Conservation (phyloP, 768 basidiomycete species). For the Russula ochroleuca region DNA sequence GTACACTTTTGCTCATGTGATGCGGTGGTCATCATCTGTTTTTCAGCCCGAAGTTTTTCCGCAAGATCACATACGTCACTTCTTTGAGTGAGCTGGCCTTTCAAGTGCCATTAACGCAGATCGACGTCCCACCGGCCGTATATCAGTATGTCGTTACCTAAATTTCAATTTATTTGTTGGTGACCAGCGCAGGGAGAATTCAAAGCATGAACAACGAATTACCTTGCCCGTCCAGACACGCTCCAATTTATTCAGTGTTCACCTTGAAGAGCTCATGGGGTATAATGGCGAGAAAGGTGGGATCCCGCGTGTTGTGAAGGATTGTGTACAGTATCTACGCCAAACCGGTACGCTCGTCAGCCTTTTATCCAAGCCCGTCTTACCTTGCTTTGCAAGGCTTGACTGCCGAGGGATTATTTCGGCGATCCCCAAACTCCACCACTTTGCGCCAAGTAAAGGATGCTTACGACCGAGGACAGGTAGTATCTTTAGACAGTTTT, state of each 20-base stretch:
- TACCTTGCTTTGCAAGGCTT: slow-evolving; percentile 38
- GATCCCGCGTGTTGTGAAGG: slow-evolving; percentile 75
- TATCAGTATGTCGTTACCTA: slow-evolving; percentile 56
- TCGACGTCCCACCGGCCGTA: slow-evolving; percentile 77
- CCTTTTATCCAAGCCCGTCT: neutral
- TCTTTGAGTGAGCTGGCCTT: slow-evolving; percentile 75
- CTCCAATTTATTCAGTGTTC: slow-evolving; percentile 72
- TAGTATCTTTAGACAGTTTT: slow-evolving; percentile 73
- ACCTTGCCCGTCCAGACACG: slow-evolving; percentile 56
- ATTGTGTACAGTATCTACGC: slow-evolving; percentile 67
- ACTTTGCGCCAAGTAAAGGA: slow-evolving; percentile 71
- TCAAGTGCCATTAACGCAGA: slow-evolving; percentile 79
- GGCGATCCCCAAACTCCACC: slow-evolving; percentile 70
- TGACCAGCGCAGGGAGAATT: slow-evolving; percentile 57
- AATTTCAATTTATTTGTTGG: neutral
- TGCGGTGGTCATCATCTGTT: neutral
- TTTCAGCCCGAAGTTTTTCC: slow-evolving; percentile 80
- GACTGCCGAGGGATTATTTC: slow-evolving; percentile 74
- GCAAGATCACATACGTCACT: slow-evolving; percentile 70
- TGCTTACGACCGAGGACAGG: slow-evolving; percentile 80
- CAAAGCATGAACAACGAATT: slow-evolving; percentile 68
- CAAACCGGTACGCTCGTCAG: slow-evolving; percentile 42
- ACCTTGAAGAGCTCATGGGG: slow-evolving; percentile 81
- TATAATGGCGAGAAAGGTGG: slow-evolving; percentile 76
- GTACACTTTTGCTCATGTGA: slow-evolving; percentile 8